Evolutionary conservation across 148 eudicot genomes (phyloP), one percentile per base, ranked within the genome.

Genomic region (Spergularia marina): DNA sequence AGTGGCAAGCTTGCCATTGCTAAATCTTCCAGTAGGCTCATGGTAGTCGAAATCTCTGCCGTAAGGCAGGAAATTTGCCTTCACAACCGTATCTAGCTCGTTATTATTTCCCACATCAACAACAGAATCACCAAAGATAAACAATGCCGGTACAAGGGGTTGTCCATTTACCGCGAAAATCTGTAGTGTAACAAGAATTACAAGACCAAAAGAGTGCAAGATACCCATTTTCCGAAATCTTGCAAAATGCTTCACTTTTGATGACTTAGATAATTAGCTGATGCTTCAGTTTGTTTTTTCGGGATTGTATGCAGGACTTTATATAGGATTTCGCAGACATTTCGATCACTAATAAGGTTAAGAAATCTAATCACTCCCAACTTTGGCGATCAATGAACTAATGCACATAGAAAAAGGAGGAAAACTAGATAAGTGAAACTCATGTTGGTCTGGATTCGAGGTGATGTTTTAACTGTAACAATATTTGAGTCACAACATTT

Each of bases 1-100:
- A 5, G 91, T 76, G 62, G 98, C 98, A 67, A 95, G 97, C 71
- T 92, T 95, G 79, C 98, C 98, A 77, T 95, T 95, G 80, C 91
- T 89, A 76, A 95, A 95, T 64, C 98, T 85, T 13, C 98, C 98
- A 34, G 98, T 95, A 21, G 89, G 91, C 71, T 61, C 56, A 77
- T 86, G 89, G 16, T 57, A 20, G 67, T 40, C 71, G 66, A 86
- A 92, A 76, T 95, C 98, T 82, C 98, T 82, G 23, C 98, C 98
- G 78, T 95, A 95, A 81, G 98, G 98, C 49, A 79, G 85, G 81
- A 90, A 95, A 80, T 95, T 83, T 2, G 98, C 80, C 80, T 92
- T 95, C 40, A 92, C 85, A 78, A 89, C 49, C 3, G 98, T 95
- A 65, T 76, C 59, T 39, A 95, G 79, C 34, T 94, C 47, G 83